These are phyloP conservation scores for Aureobasidium pullulans DNA, from an alignment of 2,329 filamentous ascomycete species.

Conservation along the genomic window DNA sequence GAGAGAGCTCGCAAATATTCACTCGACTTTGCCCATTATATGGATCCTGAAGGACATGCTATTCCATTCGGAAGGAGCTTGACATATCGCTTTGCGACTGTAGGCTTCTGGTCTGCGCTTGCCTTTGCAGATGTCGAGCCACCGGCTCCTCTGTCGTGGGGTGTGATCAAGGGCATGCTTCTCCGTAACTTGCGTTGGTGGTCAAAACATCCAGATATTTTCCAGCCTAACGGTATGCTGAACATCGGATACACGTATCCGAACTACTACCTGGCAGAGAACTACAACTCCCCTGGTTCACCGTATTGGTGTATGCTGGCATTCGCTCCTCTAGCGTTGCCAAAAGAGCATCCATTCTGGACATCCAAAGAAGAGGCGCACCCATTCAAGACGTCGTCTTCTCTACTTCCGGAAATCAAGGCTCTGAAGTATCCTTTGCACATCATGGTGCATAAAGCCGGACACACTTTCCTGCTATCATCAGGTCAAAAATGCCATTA, in stretches of 20 bases:
- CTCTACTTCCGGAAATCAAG: slow-evolving; percentile 50
- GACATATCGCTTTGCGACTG: slow-evolving; percentile 78
- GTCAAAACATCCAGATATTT: slow-evolving; percentile 67
- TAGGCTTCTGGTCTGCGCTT: slow-evolving; percentile 73
- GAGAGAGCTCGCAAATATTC: slow-evolving; percentile 60
- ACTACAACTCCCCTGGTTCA: slow-evolving; percentile 69
- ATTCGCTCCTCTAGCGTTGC: slow-evolving; percentile 65
- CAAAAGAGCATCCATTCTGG: slow-evolving; percentile 68
- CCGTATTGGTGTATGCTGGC: slow-evolving; percentile 74
- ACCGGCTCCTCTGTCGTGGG: slow-evolving; percentile 66
- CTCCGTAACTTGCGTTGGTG: slow-evolving; percentile 72
- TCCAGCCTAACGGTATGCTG: slow-evolving; percentile 65
- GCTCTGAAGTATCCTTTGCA: slow-evolving; percentile 62
- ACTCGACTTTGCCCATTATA: slow-evolving; percentile 67
- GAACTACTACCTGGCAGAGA: slow-evolving; percentile 75
- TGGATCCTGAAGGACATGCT: slow-evolving; percentile 61
- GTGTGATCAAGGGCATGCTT: slow-evolving; percentile 69
- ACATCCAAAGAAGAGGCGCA: slow-evolving; percentile 55
- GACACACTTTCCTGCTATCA: slow-evolving; percentile 67
- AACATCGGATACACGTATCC: slow-evolving; percentile 72
- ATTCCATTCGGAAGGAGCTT: slow-evolving; percentile 73
- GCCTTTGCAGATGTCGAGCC: slow-evolving; percentile 70
- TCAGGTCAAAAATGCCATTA: slow-evolving; percentile 78
- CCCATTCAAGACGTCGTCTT: slow-evolving; percentile 41
- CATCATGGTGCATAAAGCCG: slow-evolving; percentile 60